A percentile compares a stretch with the other conserved stretches of the same genome.
These are phyloP conservation scores for Mycena kentingensis DNA, from an alignment of 768 basidiomycete species.

Conservation along the genomic window DNA sequence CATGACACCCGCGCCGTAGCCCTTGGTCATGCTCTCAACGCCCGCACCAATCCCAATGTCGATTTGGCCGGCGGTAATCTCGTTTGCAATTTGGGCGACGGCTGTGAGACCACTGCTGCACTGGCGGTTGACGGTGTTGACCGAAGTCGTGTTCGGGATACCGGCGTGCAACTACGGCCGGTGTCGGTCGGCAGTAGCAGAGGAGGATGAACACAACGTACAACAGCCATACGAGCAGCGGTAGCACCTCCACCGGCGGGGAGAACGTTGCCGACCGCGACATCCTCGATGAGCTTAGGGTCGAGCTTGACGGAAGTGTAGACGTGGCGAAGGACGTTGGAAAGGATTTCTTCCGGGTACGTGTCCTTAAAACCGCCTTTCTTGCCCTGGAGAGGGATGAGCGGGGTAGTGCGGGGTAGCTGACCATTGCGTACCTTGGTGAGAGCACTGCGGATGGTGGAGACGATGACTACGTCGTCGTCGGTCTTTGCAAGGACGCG, in stretches of 20 bases:
- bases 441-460: conserved; percentile 86
- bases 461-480: conserved; percentile 88
- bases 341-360: conserved; percentile 77
- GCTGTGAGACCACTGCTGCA: conserved; percentile 88
- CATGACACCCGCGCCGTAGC: conserved; percentile 61
- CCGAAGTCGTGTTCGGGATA: conserved; percentile 70
- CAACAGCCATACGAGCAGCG: conserved; percentile 81
- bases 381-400: conserved; percentile 50
- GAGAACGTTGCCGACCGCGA: conserved; percentile 86
- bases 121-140: conserved; percentile 88
- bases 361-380: conserved; percentile 95
- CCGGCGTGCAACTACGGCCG: conserved; percentile 64
- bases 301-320: conserved; percentile 69
- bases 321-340: conserved; percentile 73
- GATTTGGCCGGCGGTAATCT: conserved; percentile 79
- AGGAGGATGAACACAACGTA: not conserved
- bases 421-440: conserved; percentile 64
- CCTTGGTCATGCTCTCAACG: conserved; percentile 88
- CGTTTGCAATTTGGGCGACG: conserved; percentile 79
- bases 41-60: conserved; percentile 90
- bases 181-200: not conserved
- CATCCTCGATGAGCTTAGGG: conserved; percentile 81
- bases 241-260: conserved; percentile 83
- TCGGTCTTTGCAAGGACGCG: conserved; percentile 70
- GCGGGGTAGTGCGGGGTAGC: conserved; percentile 4